These are phyloP conservation scores for Candida mesenterica DNA, from an alignment of 1,139 yeast species.

Conservation along the genomic window DNA sequence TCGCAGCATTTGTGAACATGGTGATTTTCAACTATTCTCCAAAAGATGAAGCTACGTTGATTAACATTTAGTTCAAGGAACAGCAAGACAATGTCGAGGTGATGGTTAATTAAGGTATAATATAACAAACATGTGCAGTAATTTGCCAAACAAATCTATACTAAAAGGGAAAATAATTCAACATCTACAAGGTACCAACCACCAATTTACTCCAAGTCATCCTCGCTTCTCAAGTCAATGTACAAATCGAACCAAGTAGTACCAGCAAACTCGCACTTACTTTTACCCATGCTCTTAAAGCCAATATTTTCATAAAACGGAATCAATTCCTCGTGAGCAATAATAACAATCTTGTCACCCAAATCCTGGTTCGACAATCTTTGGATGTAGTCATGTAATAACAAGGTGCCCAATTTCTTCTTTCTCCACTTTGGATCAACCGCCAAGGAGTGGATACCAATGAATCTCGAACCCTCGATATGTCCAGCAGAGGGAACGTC, in stretches of 20 bases:
- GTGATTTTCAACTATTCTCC: no score
- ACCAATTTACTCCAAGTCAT: slow-evolving; percentile 29
- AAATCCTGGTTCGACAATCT: slow-evolving; percentile 84
- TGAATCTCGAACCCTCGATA: slow-evolving; percentile 65
- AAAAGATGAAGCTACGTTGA: no score
- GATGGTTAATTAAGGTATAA: no score
- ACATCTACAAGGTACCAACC: background rate
- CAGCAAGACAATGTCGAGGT: no score
- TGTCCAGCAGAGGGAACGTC: slow-evolving; percentile 57
- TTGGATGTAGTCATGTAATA: slow-evolving; percentile 87
- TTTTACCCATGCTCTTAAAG: slow-evolving; percentile 62
- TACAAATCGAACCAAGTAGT: slow-evolving; percentile 66
- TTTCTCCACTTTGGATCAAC: slow-evolving; percentile 80
- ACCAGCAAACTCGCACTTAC: slow-evolving; percentile 60
- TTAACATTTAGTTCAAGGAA: no score
- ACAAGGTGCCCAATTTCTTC: slow-evolving; percentile 74
- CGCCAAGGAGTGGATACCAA: slow-evolving; percentile 83
- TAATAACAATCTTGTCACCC: slow-evolving; percentile 72
- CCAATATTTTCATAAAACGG: slow-evolving; percentile 83
- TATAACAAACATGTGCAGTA: no score
- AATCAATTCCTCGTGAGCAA: slow-evolving; percentile 67
- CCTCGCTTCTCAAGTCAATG: slow-evolving; percentile 60
- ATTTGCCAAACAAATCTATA: background rate
- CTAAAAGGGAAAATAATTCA: background rate
- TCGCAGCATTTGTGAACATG: no score